phyloP scores from a whole-genome alignment of 2,329 filamentous ascomycete genomes.

The Monosporascus ibericus region DNA sequence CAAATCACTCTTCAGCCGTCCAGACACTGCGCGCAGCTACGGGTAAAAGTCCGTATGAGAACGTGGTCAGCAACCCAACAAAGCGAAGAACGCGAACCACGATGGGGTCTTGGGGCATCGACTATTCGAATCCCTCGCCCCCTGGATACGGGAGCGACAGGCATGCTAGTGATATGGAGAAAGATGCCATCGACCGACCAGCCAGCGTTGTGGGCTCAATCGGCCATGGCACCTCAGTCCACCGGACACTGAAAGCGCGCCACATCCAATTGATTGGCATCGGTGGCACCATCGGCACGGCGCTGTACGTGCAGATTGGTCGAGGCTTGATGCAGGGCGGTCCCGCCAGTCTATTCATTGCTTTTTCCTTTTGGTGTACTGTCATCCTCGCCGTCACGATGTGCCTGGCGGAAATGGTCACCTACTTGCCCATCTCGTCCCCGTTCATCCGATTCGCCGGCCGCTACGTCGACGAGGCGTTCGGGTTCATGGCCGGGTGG shows the following conservation, averaged over 20 bases:
- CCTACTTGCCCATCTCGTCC: constrained; percentile 68
- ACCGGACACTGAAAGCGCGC: constrained; percentile 47
- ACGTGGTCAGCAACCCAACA: neutral
- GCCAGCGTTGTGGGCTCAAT: constrained; percentile 8
- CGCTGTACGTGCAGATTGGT: constrained; percentile 55
- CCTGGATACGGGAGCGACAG: constrained; percentile 4
- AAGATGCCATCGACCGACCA: constrained; percentile 10
- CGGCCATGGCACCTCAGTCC: constrained; percentile 35
- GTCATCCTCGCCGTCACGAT: constrained; percentile 56
- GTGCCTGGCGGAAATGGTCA: constrained; percentile 69
- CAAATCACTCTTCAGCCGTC: constrained; percentile 10
- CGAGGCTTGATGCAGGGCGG: constrained; percentile 52
- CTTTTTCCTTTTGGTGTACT: constrained; percentile 56
- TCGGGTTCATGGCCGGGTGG: constrained; percentile 67
- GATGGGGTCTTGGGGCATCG: constrained; percentile 15
- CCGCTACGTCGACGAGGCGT: constrained; percentile 68
- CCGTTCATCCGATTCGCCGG: constrained; percentile 75
- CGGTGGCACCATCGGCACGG: constrained; percentile 59
- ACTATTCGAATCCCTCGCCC: constrained; percentile 5
- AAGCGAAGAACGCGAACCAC: neutral
- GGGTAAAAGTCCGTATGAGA: neutral
- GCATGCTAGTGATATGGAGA: constrained; percentile 10
- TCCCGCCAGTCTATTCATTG: constrained; percentile 51
- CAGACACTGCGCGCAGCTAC: neutral
- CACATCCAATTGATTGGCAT: constrained; percentile 58